Percentiles rank a stretch among this genome's conserved stretches.
Conservation (phyloP, 2,329 filamentous ascomycete genomes). For the Fusarium sp. region DNA sequence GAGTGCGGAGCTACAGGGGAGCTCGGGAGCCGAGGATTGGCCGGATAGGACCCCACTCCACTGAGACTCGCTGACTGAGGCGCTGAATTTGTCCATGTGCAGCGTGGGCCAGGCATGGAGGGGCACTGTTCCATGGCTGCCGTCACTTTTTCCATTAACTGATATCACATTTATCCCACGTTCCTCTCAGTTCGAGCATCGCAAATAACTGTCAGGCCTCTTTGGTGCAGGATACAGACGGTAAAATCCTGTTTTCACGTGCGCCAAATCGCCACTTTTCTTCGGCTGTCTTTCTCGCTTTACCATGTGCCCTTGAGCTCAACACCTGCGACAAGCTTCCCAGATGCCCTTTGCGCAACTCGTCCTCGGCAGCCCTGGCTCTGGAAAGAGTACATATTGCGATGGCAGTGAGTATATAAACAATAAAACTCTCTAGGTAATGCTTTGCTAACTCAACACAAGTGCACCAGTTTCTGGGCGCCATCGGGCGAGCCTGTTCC, state of each 20-base stretch:
- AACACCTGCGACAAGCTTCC: slow-evolving; percentile 27
- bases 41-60: slow-evolving; percentile 34
- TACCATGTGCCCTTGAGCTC: slow-evolving; percentile 45
- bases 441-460: slow-evolving; percentile 7
- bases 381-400: slow-evolving; percentile 97
- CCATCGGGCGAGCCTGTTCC: slow-evolving; percentile 93
- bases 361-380: slow-evolving; percentile 91
- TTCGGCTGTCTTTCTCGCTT: slow-evolving; percentile 1
- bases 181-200: slow-evolving; percentile 8
- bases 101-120: slow-evolving; percentile 26
- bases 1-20: slow-evolving; percentile 42
- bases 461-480: slow-evolving; percentile 97
- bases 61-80: slow-evolving; percentile 22
- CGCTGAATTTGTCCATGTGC: slow-evolving; percentile 39
- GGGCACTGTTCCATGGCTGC: slow-evolving; percentile 31
- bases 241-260: slow-evolving; percentile 21
- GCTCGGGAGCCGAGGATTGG: slow-evolving; percentile 44
- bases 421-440: rapidly evolving
- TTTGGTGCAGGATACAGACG: slow-evolving; percentile 15
- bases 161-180: slow-evolving; percentile 9
- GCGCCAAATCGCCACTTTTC: slow-evolving; percentile 4
- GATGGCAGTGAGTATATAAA: slow-evolving; percentile 78
- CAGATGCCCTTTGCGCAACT: slow-evolving; percentile 77
- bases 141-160: slow-evolving; percentile 26
- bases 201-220: background rate